These are phyloP conservation scores for Podospora appendiculata DNA, from an alignment of 495 filamentous ascomycete species.

Conservation along the genomic window DNA sequence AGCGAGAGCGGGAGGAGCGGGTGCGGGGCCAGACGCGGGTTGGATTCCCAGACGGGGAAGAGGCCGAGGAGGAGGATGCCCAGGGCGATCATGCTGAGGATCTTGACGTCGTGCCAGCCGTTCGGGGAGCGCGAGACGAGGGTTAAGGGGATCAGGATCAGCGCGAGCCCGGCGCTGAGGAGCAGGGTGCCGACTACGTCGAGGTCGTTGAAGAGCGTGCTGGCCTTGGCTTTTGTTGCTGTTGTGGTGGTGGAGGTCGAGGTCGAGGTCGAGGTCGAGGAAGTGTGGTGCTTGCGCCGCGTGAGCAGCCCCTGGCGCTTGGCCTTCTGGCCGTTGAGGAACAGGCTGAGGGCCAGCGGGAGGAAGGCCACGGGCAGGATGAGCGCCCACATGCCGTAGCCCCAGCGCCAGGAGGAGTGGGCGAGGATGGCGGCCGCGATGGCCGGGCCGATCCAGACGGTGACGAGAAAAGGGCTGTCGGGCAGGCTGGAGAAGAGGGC, in stretches of 20 bases:
- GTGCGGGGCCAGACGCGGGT: conserved; percentile 41
- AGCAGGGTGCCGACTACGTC: conserved; percentile 51
- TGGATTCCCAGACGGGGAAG: conserved; percentile 52
- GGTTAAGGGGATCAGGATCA: conserved; percentile 59
- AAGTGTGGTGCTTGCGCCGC: background rate
- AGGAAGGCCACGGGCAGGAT: conserved; percentile 46
- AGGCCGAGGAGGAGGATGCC: conserved; percentile 46
- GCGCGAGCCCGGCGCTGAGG: conserved; percentile 47
- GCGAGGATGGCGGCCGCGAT: conserved; percentile 37
- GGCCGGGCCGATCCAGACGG: conserved; percentile 43
- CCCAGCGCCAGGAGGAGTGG: conserved; percentile 51
- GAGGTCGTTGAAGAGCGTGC: conserved; percentile 48
- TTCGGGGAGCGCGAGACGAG: conserved; percentile 39
- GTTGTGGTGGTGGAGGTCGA: background rate
- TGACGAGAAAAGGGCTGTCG: conserved; percentile 54
- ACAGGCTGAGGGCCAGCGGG: conserved; percentile 45
- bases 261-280: background rate
- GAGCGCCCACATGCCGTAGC: conserved; percentile 51
- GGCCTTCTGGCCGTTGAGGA: conserved; percentile 47
- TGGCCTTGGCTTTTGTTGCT: background rate
- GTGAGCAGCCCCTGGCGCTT: conserved; percentile 26
- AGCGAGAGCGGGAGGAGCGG: conserved; percentile 54
- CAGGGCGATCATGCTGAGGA: conserved; percentile 50
- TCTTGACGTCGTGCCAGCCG: conserved; percentile 43
- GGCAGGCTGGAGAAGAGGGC: conserved; percentile 53